Conservation (phyloP, 441 rosid species). For the Erodium chrysanthum region DNA sequence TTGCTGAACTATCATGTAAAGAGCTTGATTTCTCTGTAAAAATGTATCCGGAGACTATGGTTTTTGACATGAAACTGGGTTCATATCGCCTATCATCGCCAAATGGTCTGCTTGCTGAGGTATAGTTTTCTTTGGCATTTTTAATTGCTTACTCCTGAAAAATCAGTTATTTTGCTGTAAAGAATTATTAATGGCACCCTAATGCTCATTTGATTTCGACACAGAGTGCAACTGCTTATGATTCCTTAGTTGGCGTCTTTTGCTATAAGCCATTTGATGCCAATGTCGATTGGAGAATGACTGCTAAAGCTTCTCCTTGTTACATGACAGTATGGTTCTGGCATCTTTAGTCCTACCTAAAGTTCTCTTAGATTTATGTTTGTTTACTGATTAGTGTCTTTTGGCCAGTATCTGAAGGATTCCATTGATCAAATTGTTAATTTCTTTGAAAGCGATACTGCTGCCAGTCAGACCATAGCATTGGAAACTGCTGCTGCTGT, state of each 20-base stretch:
- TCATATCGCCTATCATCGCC: conserved; percentile 92
- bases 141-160: conserved; percentile 1
- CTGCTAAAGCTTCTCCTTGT: conserved; percentile 95
- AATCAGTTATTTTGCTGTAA: conserved; percentile 14
- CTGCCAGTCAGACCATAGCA: conserved; percentile 83
- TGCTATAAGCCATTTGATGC: conserved; percentile 91
- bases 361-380: conserved; percentile 11
- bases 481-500: conserved; percentile 97
- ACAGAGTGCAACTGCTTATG: conserved; percentile 81
- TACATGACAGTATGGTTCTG: conserved; percentile 70
- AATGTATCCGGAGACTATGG: conserved; percentile 90
- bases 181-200: conserved; percentile 17
- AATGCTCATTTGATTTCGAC: conserved; percentile 18
- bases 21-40: conserved; percentile 67
- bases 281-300: conserved; percentile 96
- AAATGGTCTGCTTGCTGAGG: conserved; percentile 89
- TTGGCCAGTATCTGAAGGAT: conserved; percentile 86
- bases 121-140: conserved; percentile 20
- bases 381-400: conserved; percentile 29
- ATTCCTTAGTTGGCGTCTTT: conserved; percentile 77
- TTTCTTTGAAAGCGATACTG: conserved; percentile 76
- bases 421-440: conserved; percentile 62
- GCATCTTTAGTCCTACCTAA: conserved; percentile 12
- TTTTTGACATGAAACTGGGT: conserved; percentile 73
- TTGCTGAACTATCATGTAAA: conserved; percentile 91